Evolutionary conservation across 768 basidiomycete genomes (phyloP).

Genomic region (Mycena vitilis): DNA sequence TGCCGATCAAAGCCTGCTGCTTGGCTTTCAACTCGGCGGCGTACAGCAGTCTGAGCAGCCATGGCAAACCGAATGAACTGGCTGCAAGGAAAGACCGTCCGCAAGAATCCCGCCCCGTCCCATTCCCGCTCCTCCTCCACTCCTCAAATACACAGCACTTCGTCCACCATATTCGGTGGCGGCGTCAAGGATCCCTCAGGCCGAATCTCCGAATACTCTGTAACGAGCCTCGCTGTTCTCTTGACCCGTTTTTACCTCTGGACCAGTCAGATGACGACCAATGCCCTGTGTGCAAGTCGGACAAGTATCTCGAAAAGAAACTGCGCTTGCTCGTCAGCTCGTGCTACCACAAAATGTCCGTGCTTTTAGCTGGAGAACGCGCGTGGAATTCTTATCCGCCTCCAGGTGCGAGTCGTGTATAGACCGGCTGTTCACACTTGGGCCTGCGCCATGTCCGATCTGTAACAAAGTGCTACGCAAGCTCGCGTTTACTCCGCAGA

Average conservation of each 20-base stretch:
- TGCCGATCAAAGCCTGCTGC: background rate
- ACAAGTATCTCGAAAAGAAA: conserved; percentile 95
- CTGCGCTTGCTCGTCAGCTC: conserved; percentile 93
- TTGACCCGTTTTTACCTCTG: conserved; percentile 6
- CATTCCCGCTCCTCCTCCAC: conserved; percentile 72
- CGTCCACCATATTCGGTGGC: conserved; percentile 80
- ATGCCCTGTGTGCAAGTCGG: conserved; percentile 97
- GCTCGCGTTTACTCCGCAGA: conserved; percentile 94
- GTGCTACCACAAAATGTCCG: conserved; percentile 98
- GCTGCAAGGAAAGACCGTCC: conserved; percentile 81
- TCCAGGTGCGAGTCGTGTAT: conserved; percentile 99
- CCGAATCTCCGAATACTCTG: conserved; percentile 83
- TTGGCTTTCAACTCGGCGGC: background rate
- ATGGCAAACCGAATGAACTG: conserved; percentile 51
- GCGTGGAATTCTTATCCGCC: background rate
- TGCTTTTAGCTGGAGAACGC: conserved; percentile 21
- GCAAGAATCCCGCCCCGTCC: conserved; percentile 62
- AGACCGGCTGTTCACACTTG: conserved; percentile 94
- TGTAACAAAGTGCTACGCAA: conserved; percentile 91
- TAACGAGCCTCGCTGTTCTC: conserved; percentile 50
- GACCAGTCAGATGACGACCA: conserved; percentile 72
- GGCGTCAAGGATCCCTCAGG: conserved; percentile 91
- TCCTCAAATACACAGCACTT: conserved; percentile 77
- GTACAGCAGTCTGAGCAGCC: background rate
- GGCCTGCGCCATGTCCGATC: conserved; percentile 95